Conservation (phyloP, 768 basidiomycete species). For the Neoboletus brunneissimus region DNA sequence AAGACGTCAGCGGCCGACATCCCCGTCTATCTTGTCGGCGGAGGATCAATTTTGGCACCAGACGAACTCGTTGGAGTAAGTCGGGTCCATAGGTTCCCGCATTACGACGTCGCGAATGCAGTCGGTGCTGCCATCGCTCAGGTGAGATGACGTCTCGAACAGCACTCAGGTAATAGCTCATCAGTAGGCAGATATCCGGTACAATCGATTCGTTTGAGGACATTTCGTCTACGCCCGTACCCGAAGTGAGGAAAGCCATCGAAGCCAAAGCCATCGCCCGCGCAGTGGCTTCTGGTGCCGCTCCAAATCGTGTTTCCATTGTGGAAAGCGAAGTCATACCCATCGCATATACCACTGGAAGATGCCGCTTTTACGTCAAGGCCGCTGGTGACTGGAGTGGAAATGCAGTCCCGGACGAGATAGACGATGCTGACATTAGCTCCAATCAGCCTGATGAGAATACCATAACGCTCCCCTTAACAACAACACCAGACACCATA, state of each 20-base stretch:
- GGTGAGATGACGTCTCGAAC: constrained; percentile 17
- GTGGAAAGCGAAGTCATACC: constrained; percentile 58
- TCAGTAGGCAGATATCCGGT: constrained; percentile 38
- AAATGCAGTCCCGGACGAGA: constrained; percentile 19
- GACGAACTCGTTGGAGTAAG: constrained; percentile 49
- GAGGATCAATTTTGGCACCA: constrained; percentile 60
- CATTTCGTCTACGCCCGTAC: constrained; percentile 33
- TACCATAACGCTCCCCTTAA: not conserved
- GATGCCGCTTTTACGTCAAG: constrained; percentile 50
- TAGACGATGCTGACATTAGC: constrained; percentile 12
- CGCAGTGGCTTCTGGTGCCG: constrained; percentile 47
- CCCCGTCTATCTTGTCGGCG: constrained; percentile 62
- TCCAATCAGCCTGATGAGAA: constrained; percentile 4
- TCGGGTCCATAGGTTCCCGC: constrained; percentile 47
- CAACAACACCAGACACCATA: constrained; percentile 2
- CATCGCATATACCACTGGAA: constrained; percentile 32
- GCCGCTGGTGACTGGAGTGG: constrained; percentile 54
- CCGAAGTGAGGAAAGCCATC: constrained; percentile 34
- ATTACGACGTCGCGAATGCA: constrained; percentile 59
- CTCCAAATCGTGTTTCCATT: constrained; percentile 42
- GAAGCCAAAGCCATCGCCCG: constrained; percentile 39
- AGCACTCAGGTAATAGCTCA: constrained; percentile 1
- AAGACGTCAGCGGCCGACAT: constrained; percentile 59
- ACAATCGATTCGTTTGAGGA: constrained; percentile 46
- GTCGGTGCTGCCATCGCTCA: constrained; percentile 52